Evolutionary conservation across 1,284 basidiomycete species (phyloP).

Genomic region (Volvariella surrecta): DNA sequence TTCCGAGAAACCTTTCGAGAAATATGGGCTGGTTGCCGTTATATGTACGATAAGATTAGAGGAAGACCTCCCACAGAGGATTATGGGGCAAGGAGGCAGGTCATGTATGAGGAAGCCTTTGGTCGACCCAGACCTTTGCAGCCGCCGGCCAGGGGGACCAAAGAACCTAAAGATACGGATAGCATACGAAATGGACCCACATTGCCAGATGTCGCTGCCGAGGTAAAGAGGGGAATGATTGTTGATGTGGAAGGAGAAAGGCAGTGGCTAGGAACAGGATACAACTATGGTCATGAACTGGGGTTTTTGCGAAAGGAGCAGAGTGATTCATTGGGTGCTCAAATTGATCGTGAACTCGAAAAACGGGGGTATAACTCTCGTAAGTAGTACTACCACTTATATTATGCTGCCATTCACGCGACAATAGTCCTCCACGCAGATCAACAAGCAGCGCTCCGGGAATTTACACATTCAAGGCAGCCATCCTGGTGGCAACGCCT

Average conservation of each 20-base stretch:
- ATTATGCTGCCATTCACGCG: too few relatives aligned
- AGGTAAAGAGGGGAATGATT: constrained; percentile 24
- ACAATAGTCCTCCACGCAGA: neutral
- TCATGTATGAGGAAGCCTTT: constrained; percentile 43
- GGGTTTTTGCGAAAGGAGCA: constrained; percentile 33
- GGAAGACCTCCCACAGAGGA: constrained; percentile 41
- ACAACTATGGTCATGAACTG: constrained; percentile 34
- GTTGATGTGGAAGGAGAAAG: constrained; percentile 33
- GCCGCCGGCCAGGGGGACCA: constrained; percentile 6
- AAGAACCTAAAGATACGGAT: constrained; percentile 12
- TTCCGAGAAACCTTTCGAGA: constrained; percentile 61
- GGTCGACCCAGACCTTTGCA: constrained; percentile 26
- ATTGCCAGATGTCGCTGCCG: constrained; percentile 21
- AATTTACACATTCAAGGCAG: constrained; percentile 12
- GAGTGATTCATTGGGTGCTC: constrained; percentile 42
- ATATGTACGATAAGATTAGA: constrained; percentile 41
- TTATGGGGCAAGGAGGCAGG: constrained; percentile 34
- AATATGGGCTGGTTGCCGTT: constrained; percentile 44
- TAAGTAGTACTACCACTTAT: constrained; percentile 21
- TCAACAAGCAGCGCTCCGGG: neutral
- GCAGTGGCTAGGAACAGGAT: constrained; percentile 44
- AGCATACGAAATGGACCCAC: constrained; percentile 3
- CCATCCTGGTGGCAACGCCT: constrained; percentile 50
- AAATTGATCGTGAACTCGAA: constrained; percentile 44
- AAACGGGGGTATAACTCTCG: constrained; percentile 32